These are phyloP conservation scores for Aquilaria yunnanensis DNA, from an alignment of 345 rosid genomes.

Conservation along the genomic window DNA sequence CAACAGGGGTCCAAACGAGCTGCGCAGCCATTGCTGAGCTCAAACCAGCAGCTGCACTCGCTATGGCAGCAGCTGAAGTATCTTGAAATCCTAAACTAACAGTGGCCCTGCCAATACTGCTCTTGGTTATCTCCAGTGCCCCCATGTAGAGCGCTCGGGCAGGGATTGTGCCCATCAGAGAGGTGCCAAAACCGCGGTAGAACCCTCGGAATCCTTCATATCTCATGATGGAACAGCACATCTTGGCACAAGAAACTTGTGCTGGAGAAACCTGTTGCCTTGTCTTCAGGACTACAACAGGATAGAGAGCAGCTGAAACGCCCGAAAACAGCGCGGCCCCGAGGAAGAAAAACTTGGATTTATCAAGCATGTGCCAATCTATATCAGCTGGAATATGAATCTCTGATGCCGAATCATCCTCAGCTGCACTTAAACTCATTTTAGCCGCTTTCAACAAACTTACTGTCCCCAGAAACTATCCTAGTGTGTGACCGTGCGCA, in stretches of 20 bases:
- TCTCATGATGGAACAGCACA: slow-evolving; percentile 54
- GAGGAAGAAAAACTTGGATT: slow-evolving; percentile 80
- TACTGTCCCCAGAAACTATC: slow-evolving; percentile 2
- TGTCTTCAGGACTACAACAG: slow-evolving; percentile 75
- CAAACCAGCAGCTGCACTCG: slow-evolving; percentile 83
- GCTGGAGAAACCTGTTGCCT: slow-evolving; percentile 69
- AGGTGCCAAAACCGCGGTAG: slow-evolving; percentile 84
- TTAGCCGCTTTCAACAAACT: slow-evolving; percentile 44
- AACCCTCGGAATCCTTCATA: slow-evolving; percentile 77
- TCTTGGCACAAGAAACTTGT: slow-evolving; percentile 47
- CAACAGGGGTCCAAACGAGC: slow-evolving; percentile 83
- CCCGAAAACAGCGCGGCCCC: slow-evolving; percentile 92
- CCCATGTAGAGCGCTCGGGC: slow-evolving; percentile 93
- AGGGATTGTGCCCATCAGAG: slow-evolving; percentile 86
- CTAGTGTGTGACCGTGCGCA: too few relatives aligned
- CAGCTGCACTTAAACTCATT: slow-evolving; percentile 77
- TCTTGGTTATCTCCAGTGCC: slow-evolving; percentile 83
- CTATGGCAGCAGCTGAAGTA: slow-evolving; percentile 51
- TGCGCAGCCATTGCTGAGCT: slow-evolving; percentile 92
- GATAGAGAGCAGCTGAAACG: slow-evolving; percentile 87
- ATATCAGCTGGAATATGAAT: slow-evolving; percentile 78
- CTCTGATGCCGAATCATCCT: slow-evolving; percentile 72
- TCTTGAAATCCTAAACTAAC: slow-evolving; percentile 72
- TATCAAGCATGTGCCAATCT: slow-evolving; percentile 97
- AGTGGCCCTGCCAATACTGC: slow-evolving; percentile 62